phyloP scores from a whole-genome alignment of 208 protist genomes.

The Trypanosoma boissoni region DNA sequence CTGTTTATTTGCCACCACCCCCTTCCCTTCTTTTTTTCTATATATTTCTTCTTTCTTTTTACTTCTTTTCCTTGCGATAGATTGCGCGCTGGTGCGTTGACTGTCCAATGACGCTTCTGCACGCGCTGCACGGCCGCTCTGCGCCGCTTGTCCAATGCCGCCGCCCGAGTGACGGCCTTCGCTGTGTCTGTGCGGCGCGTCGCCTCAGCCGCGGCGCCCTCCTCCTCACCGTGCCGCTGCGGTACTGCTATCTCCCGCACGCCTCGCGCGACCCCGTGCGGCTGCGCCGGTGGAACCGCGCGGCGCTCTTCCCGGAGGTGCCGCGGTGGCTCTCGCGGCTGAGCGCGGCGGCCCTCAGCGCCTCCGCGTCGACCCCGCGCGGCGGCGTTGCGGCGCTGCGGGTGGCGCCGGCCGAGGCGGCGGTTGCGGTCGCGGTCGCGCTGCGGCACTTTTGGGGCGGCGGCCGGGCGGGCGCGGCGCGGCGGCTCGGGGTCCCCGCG shows the following conservation, averaged over 20 bases:
- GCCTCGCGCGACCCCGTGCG: slow-evolving; percentile 12
- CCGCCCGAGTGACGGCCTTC: slow-evolving; percentile 46
- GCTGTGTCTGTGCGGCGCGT: slow-evolving; percentile 42
- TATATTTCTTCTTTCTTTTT: slow-evolving; percentile 18
- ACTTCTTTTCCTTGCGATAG: background rate
- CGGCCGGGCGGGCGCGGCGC: background rate
- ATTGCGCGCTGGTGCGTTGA: slow-evolving; percentile 5
- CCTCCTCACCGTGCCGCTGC: slow-evolving; percentile 52
- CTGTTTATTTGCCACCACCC: too few relatives aligned
- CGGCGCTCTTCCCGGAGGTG: slow-evolving; percentile 58
- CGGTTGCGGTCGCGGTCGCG: slow-evolving; percentile 46
- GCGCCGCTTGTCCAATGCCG: slow-evolving; percentile 32
- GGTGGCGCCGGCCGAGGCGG: slow-evolving; percentile 73
- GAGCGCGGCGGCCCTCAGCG: slow-evolving; percentile 40
- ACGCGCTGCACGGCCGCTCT: slow-evolving; percentile 21
- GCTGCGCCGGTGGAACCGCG: slow-evolving; percentile 58
- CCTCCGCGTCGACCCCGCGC: slow-evolving; percentile 31
- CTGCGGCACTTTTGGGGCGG: slow-evolving; percentile 70
- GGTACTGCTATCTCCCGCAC: slow-evolving; percentile 57
- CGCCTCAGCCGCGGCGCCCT: slow-evolving; percentile 37
- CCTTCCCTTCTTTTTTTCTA: too few relatives aligned
- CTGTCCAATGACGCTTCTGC: slow-evolving; percentile 13
- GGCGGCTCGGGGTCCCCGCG: slow-evolving; percentile 4
- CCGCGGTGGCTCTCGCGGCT: slow-evolving; percentile 58
- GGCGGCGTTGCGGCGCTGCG: slow-evolving; percentile 38